phyloP scores from a whole-genome alignment of 768 basidiomycete genomes.

The Nidula microcarpa region DNA sequence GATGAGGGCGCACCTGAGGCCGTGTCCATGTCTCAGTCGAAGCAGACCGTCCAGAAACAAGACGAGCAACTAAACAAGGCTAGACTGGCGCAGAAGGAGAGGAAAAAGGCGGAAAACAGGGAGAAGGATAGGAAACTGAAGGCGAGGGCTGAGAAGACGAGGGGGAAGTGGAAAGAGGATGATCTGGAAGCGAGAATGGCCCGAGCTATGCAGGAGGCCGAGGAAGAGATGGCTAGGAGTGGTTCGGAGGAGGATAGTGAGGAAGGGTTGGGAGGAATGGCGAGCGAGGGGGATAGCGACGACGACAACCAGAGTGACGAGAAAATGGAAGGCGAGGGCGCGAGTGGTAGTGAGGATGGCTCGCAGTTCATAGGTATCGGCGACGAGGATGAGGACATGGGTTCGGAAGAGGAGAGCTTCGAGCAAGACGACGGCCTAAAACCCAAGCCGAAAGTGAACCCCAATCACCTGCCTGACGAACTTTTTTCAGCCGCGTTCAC shows the following conservation, averaged over 20 bases:
- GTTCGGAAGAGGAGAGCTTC: too few species aligned
- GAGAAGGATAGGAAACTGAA: slow-evolving; percentile 48
- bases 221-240: slow-evolving; percentile 19
- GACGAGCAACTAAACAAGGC: slow-evolving; percentile 32
- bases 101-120: slow-evolving; percentile 40
- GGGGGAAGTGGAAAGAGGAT: slow-evolving; percentile 17
- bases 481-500: slow-evolving; percentile 57
- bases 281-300: slow-evolving; percentile 19
- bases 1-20: slow-evolving; percentile 50
- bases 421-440: slow-evolving; percentile 12
- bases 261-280: slow-evolving; percentile 17
- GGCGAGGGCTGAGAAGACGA: slow-evolving; percentile 31
- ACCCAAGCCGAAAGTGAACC: slow-evolving; percentile 18
- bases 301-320: slow-evolving; percentile 11
- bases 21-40: slow-evolving; percentile 43
- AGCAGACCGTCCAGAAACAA: slow-evolving; percentile 31
- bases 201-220: slow-evolving; percentile 31
- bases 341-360: too few species aligned
- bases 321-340: too few species aligned
- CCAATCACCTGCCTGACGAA: slow-evolving; percentile 62
- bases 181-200: slow-evolving; percentile 8
- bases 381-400: slow-evolving; percentile 14
- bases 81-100: slow-evolving; percentile 32
- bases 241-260: slow-evolving; percentile 16
- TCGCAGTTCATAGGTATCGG: slow-evolving; percentile 5